These are phyloP conservation scores for Trichoderma harzianum DNA, from an alignment of 2,329 filamentous ascomycete species.

Conservation along the genomic window DNA sequence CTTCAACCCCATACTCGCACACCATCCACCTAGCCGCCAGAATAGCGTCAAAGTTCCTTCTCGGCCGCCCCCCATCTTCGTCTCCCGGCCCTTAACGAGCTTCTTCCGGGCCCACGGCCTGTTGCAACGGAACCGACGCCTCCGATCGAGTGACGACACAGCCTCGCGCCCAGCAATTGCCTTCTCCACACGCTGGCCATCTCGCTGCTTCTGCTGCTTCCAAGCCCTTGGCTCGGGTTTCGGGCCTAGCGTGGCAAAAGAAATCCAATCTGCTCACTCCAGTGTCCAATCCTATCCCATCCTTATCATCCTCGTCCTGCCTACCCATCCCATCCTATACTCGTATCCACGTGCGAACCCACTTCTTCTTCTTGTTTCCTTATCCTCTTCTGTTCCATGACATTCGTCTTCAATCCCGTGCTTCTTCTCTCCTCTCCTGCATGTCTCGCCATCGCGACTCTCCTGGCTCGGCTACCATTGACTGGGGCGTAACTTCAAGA, in stretches of 20 bases:
- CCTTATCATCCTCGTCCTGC: conserved; percentile 7
- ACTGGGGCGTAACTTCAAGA: conserved; percentile 12
- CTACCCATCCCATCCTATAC: not conserved
- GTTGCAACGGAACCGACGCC: conserved; percentile 6
- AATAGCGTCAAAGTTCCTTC: not conserved
- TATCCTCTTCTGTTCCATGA: not conserved
- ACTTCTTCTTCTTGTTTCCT: conserved; percentile 4
- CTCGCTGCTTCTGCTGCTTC: not conserved
- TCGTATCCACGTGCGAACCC: conserved; percentile 5
- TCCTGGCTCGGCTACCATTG: conserved; percentile 15
- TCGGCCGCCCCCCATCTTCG: not conserved
- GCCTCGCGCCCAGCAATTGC: not conserved
- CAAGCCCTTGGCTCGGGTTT: conserved; percentile 2
- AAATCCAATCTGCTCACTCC: not conserved
- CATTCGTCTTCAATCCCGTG: not conserved
- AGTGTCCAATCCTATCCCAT: not conserved
- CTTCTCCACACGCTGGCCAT: not conserved
- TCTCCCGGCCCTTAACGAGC: conserved; percentile 5
- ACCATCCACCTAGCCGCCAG: not conserved
- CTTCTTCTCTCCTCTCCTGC: not conserved
- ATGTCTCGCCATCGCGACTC: conserved; percentile 16
- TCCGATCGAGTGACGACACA: conserved; percentile 14
- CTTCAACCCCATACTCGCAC: not conserved
- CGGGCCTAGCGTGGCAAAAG: conserved; percentile 4
- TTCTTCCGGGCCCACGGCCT: conserved; percentile 4